Percentiles rank a stretch among this genome's conserved stretches.
These are phyloP conservation scores for Carallia brachiata DNA, from an alignment of 345 rosid species.

Conservation along the genomic window DNA sequence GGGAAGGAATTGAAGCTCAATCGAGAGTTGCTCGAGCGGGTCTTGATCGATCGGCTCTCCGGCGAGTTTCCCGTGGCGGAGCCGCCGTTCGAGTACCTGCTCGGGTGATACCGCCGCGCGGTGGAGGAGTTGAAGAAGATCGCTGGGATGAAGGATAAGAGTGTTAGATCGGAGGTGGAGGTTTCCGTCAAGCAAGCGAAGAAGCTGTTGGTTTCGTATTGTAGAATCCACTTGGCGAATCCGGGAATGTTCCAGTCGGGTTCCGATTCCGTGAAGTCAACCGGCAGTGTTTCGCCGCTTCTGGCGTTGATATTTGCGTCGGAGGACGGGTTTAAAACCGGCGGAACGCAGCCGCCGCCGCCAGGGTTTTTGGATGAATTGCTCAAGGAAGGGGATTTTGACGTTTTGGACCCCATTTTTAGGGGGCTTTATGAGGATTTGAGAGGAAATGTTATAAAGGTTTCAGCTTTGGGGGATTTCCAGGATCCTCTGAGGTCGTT, in stretches of 20 bases:
- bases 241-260: conserved; percentile 55
- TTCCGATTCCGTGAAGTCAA: conserved; percentile 26
- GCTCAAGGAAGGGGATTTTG: conserved; percentile 73
- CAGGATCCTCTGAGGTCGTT: conserved; percentile 88
- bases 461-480: conserved; percentile 81
- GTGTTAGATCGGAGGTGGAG: conserved; percentile 66
- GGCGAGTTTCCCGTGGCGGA: conserved; percentile 58
- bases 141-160: conserved; percentile 74
- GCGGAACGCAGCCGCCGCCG: conserved; percentile 34
- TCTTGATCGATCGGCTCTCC: conserved; percentile 77
- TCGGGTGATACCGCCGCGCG: conserved; percentile 78
- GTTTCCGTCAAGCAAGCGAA: conserved; percentile 53
- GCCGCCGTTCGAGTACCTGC: conserved; percentile 62
- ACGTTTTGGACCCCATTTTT: conserved; percentile 71
- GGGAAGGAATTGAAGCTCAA: conserved; percentile 60
- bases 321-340: conserved; percentile 45
- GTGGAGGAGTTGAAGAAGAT: conserved; percentile 80
- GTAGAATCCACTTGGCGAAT: conserved; percentile 69
- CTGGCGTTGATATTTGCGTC: conserved; percentile 66
- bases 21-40: conserved; percentile 75
- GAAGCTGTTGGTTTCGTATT: conserved; percentile 71
- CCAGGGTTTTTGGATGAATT: conserved; percentile 85
- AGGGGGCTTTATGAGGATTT: conserved; percentile 85
- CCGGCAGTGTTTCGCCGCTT: conserved; percentile 43
- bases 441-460: conserved; percentile 73